A percentile compares a stretch with the other conserved stretches of the same genome.
Evolutionary conservation across 2,329 filamentous ascomycete species (phyloP).

Genomic region (Xylariaceae sp.): DNA sequence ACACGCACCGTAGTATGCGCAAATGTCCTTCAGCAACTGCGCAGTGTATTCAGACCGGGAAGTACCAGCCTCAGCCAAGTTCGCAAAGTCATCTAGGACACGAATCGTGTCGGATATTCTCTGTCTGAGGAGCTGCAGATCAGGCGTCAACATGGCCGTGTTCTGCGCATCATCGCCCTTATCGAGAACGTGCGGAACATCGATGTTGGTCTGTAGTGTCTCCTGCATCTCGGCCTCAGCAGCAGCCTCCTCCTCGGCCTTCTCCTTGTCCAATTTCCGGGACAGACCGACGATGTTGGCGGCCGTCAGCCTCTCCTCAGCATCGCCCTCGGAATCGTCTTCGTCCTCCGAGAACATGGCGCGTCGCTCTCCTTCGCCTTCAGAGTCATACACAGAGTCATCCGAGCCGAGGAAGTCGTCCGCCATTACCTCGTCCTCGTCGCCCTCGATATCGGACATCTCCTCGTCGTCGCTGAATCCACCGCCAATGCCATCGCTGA

Average conservation of each 20-base stretch:
- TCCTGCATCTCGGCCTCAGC: constrained; percentile 83
- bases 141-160: constrained; percentile 68
- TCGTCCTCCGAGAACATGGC: constrained; percentile 95
- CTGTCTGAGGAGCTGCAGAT: constrained; percentile 80
- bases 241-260: constrained; percentile 72
- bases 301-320: constrained; percentile 84
- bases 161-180: constrained; percentile 57
- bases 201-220: constrained; percentile 88
- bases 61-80: constrained; percentile 70
- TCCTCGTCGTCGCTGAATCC: constrained; percentile 37
- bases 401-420: constrained; percentile 59
- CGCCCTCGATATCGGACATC: constrained; percentile 34
- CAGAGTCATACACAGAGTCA: constrained; percentile 66
- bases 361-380: constrained; percentile 51
- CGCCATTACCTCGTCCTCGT: constrained; percentile 36
- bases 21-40: constrained; percentile 85
- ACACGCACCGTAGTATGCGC: constrained; percentile 74
- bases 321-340: constrained; percentile 65
- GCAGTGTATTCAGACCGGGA: constrained; percentile 84
- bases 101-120: constrained; percentile 91
- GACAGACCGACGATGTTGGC: constrained; percentile 95
- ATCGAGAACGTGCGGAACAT: constrained; percentile 62
- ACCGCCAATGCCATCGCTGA: constrained; percentile 42
- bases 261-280: constrained; percentile 72
- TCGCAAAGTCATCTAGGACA: constrained; percentile 82